Percentiles rank a stretch among this genome's conserved stretches.
Evolutionary conservation across 2,329 filamentous ascomycete species (phyloP).

Genomic region (Periconia sp.): DNA sequence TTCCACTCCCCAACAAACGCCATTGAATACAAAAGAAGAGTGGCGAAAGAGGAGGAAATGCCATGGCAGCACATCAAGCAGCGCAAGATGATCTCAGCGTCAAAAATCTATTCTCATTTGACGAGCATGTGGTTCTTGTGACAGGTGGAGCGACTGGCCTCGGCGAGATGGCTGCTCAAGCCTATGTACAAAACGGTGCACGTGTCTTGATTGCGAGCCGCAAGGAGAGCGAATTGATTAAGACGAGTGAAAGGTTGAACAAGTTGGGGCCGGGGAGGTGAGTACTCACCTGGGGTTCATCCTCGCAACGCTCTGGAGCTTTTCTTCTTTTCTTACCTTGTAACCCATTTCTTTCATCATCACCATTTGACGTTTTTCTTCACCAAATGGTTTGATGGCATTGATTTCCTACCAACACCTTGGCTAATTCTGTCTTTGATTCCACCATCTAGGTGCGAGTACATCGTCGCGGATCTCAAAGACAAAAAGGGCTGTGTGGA

Average conservation of each 20-base stretch:
- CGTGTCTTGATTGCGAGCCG: conserved; percentile 57
- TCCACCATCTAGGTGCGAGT: conserved; percentile 38
- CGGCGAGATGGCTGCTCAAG: conserved; percentile 58
- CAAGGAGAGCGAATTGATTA: conserved; percentile 53
- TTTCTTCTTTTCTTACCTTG: too few species aligned
- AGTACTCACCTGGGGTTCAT: background rate
- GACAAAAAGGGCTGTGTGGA: conserved; percentile 54
- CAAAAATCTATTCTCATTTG: conserved; percentile 39
- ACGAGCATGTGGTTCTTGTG: conserved; percentile 49
- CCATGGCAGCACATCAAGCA: conserved; percentile 20
- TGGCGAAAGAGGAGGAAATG: conserved; percentile 22
- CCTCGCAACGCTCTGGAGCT: too few species aligned
- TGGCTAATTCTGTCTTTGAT: background rate
- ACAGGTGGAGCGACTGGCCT: conserved; percentile 56
- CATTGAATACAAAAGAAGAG: background rate
- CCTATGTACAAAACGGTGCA: conserved; percentile 55
- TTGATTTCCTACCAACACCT: too few species aligned
- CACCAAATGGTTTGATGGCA: too few species aligned
- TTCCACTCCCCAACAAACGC: background rate
- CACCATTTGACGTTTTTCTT: too few species aligned
- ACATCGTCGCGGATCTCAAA: conserved; percentile 56
- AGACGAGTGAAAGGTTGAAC: conserved; percentile 52
- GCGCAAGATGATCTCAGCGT: conserved; percentile 36
- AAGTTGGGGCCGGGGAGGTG: conserved; percentile 52
- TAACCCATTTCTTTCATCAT: too few species aligned